Evolutionary conservation across 2,329 filamentous ascomycete species (phyloP), one percentile per base, ranked within the genome.

Genomic region (Verticillium nubilum): DNA sequence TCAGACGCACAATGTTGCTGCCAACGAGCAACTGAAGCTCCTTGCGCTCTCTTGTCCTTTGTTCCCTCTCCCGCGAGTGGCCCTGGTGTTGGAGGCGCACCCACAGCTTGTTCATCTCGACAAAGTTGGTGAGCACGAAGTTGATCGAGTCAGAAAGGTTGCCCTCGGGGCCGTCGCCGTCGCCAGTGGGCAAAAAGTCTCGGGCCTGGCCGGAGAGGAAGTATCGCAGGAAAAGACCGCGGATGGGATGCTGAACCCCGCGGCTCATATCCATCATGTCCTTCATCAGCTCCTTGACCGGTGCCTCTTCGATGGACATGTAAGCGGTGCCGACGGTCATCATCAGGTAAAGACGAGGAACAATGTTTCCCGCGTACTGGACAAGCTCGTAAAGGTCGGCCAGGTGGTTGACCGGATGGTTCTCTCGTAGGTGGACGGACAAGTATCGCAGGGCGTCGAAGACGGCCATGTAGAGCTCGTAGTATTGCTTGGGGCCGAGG

Each of bases 201-300:
- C 95, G 85, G 42, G 95, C 94, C 78, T 99, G 95, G 37, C 95
- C 94, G 26, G 92, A 95, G 57, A 99, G 84, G 72, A 97, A 99
- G 76, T 99, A 99, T 71, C 95, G 88, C 69, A 99, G 78, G 73
- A 99, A 99, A 59, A 99, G 81, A 19, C 95, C 95, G 60, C 95
- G 91, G 63, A 97, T 93, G 17, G 95, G 95, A 75, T 99, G 95
- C 71, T 99, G 95, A 25, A 99, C 93, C 59, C 95, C 95, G 64
- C 95, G 86, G 76, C 92, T 98, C 95, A 99, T 99, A 76, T 99
- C 95, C 95, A 99, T 99, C 95, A 99, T 99, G 75, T 99, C 95
- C 78, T 99, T 99, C 95, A 99, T 99, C 63, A 99, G 92, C 80
- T 99, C 95, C 78, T 99, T 99, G 67, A 99, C 95, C 0, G 95